Evolutionary conservation across 148 eudicot species (phyloP).

Genomic region (Persicaria tinctoria): DNA sequence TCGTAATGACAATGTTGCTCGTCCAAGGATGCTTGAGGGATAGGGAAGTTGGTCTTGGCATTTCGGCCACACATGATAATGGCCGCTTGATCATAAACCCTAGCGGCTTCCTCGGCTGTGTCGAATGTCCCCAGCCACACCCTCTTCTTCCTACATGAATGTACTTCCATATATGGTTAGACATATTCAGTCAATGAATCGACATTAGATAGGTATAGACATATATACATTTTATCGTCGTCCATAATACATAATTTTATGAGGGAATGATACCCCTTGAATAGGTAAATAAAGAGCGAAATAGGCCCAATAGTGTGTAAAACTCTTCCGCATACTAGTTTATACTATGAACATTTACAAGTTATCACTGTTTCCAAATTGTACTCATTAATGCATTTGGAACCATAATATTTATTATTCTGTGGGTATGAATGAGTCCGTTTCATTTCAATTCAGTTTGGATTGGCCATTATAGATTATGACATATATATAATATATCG

Average conservation of each 20-base stretch:
- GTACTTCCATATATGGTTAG: neutral
- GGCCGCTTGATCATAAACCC: conserved; percentile 36
- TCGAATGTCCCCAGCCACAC: conserved; percentile 45
- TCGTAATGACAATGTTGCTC: conserved; percentile 10
- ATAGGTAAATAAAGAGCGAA: too few species aligned
- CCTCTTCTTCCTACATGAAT: conserved; percentile 32
- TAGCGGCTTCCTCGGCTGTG: conserved; percentile 36
- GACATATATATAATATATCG: too few species aligned
- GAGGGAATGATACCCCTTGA: too few species aligned
- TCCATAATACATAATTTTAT: too few species aligned
- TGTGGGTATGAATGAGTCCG: neutral
- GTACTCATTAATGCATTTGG: neutral
- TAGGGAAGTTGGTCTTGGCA: conserved; percentile 39
- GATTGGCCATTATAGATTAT: too few species aligned
- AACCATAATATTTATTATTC: neutral
- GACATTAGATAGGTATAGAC: neutral
- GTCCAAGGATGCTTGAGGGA: conserved; percentile 15
- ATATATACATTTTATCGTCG: too few species aligned
- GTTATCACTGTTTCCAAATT: neutral
- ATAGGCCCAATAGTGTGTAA: too few species aligned
- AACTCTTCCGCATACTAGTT: too few species aligned
- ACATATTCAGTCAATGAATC: neutral
- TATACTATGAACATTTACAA: too few species aligned
- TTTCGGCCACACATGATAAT: conserved; percentile 34
- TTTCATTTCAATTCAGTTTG: neutral